Conservation (phyloP, 495 filamentous ascomycete species). For the Rhypophila decipiens region DNA sequence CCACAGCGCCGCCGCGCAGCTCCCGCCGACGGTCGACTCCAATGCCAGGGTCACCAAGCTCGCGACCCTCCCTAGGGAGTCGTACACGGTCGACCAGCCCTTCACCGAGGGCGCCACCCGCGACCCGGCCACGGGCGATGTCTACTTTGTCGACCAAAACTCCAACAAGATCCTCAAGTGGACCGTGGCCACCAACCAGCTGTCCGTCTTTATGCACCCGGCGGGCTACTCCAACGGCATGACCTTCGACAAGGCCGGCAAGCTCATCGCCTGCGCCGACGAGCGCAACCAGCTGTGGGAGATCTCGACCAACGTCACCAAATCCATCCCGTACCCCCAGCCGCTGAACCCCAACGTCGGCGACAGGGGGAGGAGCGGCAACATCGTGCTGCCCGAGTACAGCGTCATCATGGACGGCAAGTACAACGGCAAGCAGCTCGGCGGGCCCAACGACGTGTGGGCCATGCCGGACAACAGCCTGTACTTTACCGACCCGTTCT, state of each 20-base stretch:
- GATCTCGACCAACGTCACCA: constrained; percentile 11
- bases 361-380: constrained; percentile 6
- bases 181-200: constrained; percentile 6
- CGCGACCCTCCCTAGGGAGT: constrained; percentile 10
- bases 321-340: constrained; percentile 10
- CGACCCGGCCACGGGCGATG: constrained; percentile 14
- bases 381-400: constrained; percentile 13
- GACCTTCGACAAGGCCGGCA: constrained; percentile 12
- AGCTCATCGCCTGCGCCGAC: constrained; percentile 13
- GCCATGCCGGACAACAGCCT: constrained; percentile 12
- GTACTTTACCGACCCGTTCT: constrained; percentile 13
- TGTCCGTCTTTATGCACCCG: constrained; percentile 11
- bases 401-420: constrained; percentile 14
- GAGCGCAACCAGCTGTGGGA: constrained; percentile 16
- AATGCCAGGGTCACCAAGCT: constrained; percentile 10
- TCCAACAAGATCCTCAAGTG: constrained; percentile 15
- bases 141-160: constrained; percentile 16
- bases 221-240: constrained; percentile 14
- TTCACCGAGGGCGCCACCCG: constrained; percentile 13
- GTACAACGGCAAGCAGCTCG: constrained; percentile 14
- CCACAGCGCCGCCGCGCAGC: constrained; percentile 8
- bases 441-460: constrained; percentile 14
- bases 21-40: constrained; percentile 9
- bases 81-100: constrained; percentile 11
- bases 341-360: constrained; percentile 7